These are phyloP conservation scores for Dalbergia cochinchinensis DNA, from an alignment of 306 rosid genomes.

Conservation along the genomic window DNA sequence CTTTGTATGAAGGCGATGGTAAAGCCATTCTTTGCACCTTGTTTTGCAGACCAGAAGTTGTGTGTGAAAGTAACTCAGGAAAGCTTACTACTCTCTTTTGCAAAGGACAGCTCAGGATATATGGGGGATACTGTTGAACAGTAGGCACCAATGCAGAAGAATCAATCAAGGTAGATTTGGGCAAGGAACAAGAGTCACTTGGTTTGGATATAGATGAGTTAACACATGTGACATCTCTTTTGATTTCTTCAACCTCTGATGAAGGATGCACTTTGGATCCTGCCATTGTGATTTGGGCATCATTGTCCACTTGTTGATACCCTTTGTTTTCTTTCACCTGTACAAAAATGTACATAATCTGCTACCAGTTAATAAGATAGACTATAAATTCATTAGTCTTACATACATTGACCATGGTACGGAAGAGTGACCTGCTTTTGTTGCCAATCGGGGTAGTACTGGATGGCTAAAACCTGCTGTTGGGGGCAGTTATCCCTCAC, in stretches of 20 bases:
- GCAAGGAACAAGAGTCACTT: conserved; percentile 36
- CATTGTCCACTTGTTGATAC: conserved; percentile 39
- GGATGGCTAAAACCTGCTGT: conserved; percentile 66
- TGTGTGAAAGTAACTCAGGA: conserved; percentile 23
- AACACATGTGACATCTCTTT: conserved; percentile 36
- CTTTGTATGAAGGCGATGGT: conserved; percentile 49
- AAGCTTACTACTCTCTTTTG: conserved; percentile 38
- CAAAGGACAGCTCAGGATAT: conserved; percentile 31
- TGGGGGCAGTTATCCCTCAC: conserved; percentile 57
- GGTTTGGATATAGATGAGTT: conserved; percentile 37
- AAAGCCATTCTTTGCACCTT: conserved; percentile 34
- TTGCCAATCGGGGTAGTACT: conserved; percentile 73
- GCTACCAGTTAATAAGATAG: neutral
- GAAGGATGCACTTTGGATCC: conserved; percentile 50
- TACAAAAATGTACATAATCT: conserved; percentile 5
- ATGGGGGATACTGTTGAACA: conserved; percentile 52
- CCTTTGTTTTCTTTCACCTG: conserved; percentile 58
- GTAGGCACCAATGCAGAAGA: conserved; percentile 46
- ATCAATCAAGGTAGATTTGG: conserved; percentile 26
- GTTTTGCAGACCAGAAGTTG: conserved; percentile 29
- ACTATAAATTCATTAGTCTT: neutral
- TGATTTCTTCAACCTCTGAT: conserved; percentile 46
- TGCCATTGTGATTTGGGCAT: conserved; percentile 32
- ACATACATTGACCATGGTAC: neutral
- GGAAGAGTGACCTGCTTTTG: conserved; percentile 57